Evolutionary conservation across 1,284 basidiomycete species (phyloP), one percentile per base, ranked within the genome.

Genomic region (Gastroboletus turbinatus): DNA sequence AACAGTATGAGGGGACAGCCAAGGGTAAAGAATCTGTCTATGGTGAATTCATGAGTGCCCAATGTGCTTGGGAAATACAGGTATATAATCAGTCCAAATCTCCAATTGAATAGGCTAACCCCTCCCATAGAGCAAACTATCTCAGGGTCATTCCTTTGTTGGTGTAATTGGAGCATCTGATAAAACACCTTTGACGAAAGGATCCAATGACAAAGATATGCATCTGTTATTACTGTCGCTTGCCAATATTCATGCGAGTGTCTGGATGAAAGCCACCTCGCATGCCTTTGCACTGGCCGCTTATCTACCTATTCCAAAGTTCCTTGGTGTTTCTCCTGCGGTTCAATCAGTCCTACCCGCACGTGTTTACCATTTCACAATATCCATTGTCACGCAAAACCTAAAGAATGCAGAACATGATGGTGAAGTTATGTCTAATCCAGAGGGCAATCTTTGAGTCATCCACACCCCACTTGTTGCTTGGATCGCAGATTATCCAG

Each of bases 261-360:
- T 60, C 0, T 14, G 3, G 0, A 63, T 62, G 57, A 63, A 60
- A 8, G 63, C 52, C 0, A 57, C 45, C 4, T 60, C 52, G 0
- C 63, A 63, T 23, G 29, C 40, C 0, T 63, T 48, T 1, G n/a
- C 39, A 6, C 17, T 64, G 2, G 39, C 39, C 0, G 45, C 53
- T 0, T 57, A 60, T 9, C 56, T 63, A 0, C 55, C 57, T 2
- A 60, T 63, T 1, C 50, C 52, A 1, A 64, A 60, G 4, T 63
- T 63, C 10, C 9, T 45, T 0, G 3, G 53, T 14, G 48, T 65
- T 1, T 19, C 58, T 0, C 35, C 47, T 1, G 35, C 40, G 0
- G 11, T 63, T 4, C 54, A 64, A 14, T 48, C 50, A 1, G 43
- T 65, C 2, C 3, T 65, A 14, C 48, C 46, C 0, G 44, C 43